These are phyloP conservation scores for Secale cereale DNA, from an alignment of 176 grass and related monocot species.

Conservation along the genomic window DNA sequence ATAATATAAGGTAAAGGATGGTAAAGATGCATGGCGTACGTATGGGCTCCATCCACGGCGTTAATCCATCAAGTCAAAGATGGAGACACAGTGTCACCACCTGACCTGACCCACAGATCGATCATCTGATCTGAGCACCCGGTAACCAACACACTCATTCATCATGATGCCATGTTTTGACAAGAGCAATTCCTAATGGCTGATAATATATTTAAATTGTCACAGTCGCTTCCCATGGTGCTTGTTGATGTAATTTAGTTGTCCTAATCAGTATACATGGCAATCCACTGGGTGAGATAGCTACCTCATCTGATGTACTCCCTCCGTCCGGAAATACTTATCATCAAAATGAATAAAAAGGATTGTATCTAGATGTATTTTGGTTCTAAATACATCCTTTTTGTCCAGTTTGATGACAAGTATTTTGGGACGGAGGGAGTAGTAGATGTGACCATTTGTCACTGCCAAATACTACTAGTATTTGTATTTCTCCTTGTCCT, in stretches of 20 bases:
- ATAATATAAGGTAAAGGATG: neutral
- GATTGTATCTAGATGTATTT: no score
- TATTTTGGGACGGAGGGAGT: no score
- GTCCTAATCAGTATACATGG: neutral
- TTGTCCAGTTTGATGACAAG: no score
- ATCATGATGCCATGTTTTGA: neutral
- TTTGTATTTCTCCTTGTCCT: neutral
- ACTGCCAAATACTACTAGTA: neutral
- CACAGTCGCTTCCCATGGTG: neutral
- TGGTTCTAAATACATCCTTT: no score
- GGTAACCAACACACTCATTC: slow-evolving; percentile 21
- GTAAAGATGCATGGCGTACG: neutral
- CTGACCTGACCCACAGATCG: slow-evolving; percentile 20
- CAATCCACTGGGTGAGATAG: neutral
- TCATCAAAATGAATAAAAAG: no score
- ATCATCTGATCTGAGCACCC: neutral
- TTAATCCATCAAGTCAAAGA: slow-evolving; percentile 15
- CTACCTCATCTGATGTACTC: neutral
- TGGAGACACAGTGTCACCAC: slow-evolving; percentile 40
- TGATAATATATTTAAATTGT: neutral
- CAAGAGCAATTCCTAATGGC: slow-evolving; percentile 14
- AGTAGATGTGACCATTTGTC: neutral
- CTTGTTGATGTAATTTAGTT: neutral
- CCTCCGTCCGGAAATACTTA: no score
- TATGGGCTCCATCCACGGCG: neutral